These are phyloP conservation scores for Euphrasia arctica DNA, from an alignment of 305 asterid species.

Conservation along the genomic window DNA sequence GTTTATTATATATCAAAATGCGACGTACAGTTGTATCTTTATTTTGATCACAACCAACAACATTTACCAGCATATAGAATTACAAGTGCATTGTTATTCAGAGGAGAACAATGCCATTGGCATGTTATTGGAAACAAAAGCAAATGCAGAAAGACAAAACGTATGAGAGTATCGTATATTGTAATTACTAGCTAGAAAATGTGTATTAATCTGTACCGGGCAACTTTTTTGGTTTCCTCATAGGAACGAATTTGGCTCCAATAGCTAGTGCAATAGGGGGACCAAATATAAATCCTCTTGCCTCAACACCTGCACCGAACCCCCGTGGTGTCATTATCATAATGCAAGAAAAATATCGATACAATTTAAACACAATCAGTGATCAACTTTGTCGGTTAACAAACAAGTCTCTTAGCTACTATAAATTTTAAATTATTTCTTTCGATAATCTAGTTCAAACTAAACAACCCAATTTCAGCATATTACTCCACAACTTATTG, in stretches of 20 bases:
- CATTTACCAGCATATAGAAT: conserved; percentile 1
- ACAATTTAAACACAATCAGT: neutral
- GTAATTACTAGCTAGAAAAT: neutral
- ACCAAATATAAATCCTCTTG: conserved; percentile 92
- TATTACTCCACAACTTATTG: neutral
- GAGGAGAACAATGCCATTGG: neutral
- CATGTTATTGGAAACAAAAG: neutral
- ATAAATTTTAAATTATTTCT: neutral
- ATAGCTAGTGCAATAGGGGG: conserved; percentile 97
- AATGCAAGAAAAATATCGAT: neutral
- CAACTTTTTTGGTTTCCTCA: conserved; percentile 89
- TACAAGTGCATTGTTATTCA: neutral
- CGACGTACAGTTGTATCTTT: no score
- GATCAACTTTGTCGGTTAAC: neutral
- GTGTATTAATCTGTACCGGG: conserved; percentile 53
- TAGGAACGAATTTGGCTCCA: conserved; percentile 87
- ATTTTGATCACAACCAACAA: neutral
- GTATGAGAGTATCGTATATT: neutral
- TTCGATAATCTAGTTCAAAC: conserved; percentile 13
- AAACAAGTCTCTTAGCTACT: neutral
- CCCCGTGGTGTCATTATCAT: neutral
- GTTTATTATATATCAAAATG: neutral
- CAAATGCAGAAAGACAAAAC: neutral
- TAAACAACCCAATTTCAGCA: no score
- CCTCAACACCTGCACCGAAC: conserved; percentile 70